Percentiles rank a stretch among this genome's conserved stretches.
Evolutionary conservation across 2,329 filamentous ascomycete species (phyloP).

Genomic region (Apiospora pterosperma): DNA sequence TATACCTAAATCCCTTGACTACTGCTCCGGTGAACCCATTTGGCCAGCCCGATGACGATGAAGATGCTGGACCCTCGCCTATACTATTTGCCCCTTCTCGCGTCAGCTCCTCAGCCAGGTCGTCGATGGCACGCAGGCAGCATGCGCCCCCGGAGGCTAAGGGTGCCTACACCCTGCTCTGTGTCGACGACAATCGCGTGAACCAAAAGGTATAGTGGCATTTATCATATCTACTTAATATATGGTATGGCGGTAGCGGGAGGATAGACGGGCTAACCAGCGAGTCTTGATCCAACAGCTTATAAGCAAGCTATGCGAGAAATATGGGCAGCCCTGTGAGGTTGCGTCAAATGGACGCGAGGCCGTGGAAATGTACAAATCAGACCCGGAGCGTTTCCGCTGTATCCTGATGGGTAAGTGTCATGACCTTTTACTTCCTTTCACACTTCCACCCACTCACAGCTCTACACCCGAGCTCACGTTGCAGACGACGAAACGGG

Average conservation of each 20-base stretch:
- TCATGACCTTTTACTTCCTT: not conserved
- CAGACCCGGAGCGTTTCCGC: conserved; percentile 29
- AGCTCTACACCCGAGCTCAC: not conserved
- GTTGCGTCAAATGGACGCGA: conserved; percentile 44
- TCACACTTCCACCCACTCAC: conserved; percentile 12
- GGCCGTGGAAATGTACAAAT: conserved; percentile 41
- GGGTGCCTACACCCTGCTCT: not conserved
- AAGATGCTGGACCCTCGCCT: not conserved
- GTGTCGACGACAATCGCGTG: conserved; percentile 1
- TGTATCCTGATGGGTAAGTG: conserved; percentile 45
- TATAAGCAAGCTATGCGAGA: conserved; percentile 8
- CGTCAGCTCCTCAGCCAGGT: not conserved
- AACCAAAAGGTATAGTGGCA: not conserved
- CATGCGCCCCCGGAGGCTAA: not conserved
- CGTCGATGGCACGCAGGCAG: not conserved
- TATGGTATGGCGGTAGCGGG: not conserved
- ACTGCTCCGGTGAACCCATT: not conserved
- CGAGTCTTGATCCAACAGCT: not conserved
- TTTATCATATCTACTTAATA: not conserved
- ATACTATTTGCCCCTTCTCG: not conserved
- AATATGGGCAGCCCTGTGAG: conserved; percentile 10
- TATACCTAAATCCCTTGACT: conserved; percentile 3
- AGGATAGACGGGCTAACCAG: not conserved
- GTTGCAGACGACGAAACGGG: no score
- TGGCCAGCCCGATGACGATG: not conserved